Evolutionary conservation across 78 protist genomes (phyloP), one percentile per base, ranked within the genome.

Genomic region (Parvularia atlantis): DNA sequence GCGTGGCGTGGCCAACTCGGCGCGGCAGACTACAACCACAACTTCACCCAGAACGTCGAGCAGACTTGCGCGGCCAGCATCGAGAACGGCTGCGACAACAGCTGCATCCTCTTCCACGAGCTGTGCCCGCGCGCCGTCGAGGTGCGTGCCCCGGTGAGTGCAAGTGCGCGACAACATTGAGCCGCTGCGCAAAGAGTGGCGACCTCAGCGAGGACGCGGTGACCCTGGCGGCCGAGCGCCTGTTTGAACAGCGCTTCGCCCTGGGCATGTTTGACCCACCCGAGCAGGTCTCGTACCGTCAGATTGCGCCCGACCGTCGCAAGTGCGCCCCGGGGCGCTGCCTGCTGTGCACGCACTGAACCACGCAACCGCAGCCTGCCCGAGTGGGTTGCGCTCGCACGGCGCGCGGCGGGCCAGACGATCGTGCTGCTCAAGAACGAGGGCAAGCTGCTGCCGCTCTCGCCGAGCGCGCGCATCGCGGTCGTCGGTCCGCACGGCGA

Each of bases 401-500:
- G 1, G n/a, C 20, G 6, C 28, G 58, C 44, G 30, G 37, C 66
- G 24, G 62, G 19, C n/a, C 54, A 73, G 53, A 7, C 57, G 41
- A 22, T 73, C 17, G 61, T 73, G 22, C 57, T 73, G 40, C 64
- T 73, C 16, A 60, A 73, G 61, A 60, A 61, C 64, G 35, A 53
- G 16, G 35, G 44, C 14, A 37, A 36, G 62, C 22, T 36, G 7
- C 62, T 73, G 20, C 78, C 78, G 9, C 7, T 73, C 50, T 6
- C 24, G 14, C 7, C 31, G 26, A 43, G 65, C 3, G 13, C 26
- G 26, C 28, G 22, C 44, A 48, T 73, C 5, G 78, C 78, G 0
- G 68, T 73, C 28, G 28, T 73, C 13, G 69, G 78, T 24, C 68
- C 78, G 7, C 75, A 70, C 40, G 64, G 20, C 26, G 59, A 16